phyloP scores from a whole-genome alignment of 2,329 filamentous ascomycete genomes.

The Aaosphaeria pasadenensis region DNA sequence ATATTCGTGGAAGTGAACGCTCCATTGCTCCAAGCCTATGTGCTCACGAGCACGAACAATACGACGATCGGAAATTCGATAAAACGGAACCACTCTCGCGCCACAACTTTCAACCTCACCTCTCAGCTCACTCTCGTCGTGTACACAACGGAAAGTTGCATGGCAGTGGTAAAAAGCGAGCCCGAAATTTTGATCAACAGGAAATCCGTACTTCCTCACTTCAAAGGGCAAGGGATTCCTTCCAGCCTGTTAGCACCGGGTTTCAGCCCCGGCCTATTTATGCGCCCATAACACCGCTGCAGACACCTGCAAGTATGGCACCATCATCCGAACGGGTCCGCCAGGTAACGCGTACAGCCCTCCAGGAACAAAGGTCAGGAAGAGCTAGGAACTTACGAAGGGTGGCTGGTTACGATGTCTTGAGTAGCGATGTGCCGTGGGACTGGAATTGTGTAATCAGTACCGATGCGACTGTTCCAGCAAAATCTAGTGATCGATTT shows the following conservation, averaged over 20 bases:
- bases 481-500: neutral
- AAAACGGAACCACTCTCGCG: neutral
- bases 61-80: no score
- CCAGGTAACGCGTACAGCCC: neutral
- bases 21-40: no score
- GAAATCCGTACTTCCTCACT: no score
- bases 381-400: conserved; percentile 7
- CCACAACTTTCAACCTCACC: neutral
- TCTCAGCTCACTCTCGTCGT: neutral
- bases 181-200: neutral
- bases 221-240: no score
- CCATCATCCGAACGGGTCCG: neutral
- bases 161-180: neutral
- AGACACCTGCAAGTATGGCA: neutral
- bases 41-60: no score
- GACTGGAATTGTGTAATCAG: conserved; percentile 34
- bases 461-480: conserved; percentile 6
- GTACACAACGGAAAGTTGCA: neutral
- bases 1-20: no score
- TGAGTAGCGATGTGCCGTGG: conserved; percentile 27
- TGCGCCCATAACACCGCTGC: no score
- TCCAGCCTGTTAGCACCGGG: no score
- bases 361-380: neutral
- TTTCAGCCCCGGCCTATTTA: no score
- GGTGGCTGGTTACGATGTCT: conserved; percentile 28